Conservation (phyloP, 2,329 filamentous ascomycete species). For the Hymenoscyphus linearis region DNA sequence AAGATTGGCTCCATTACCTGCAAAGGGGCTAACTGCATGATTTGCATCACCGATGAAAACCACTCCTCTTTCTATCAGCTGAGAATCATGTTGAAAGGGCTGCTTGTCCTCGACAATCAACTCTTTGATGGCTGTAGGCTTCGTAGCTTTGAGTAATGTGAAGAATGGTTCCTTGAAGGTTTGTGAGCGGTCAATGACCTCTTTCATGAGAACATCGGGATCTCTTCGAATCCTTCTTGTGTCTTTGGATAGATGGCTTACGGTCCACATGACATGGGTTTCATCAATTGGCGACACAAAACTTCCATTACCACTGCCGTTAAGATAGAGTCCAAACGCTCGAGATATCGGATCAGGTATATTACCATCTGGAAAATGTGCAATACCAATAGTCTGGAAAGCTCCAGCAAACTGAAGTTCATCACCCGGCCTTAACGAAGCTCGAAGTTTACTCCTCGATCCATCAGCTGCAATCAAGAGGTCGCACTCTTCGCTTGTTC, state of each 20-base stretch:
- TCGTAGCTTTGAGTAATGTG: conserved; percentile 37
- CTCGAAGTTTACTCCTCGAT: conserved; percentile 38
- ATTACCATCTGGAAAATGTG: conserved; percentile 32
- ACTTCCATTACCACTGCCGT: conserved; percentile 36
- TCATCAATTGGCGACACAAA: conserved; percentile 42
- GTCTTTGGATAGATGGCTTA: conserved; percentile 34
- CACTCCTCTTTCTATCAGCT: conserved; percentile 20
- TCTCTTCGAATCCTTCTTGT: neutral
- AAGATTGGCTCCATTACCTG: conserved; percentile 44
- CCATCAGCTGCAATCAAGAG: conserved; percentile 43
- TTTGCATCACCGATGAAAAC: conserved; percentile 47
- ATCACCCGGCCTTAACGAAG: conserved; percentile 36
- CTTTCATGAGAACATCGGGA: conserved; percentile 29
- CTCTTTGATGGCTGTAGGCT: conserved; percentile 34
- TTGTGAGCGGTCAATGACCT: conserved; percentile 32
- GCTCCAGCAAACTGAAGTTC: conserved; percentile 37
- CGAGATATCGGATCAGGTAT: conserved; percentile 33
- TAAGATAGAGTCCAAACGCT: conserved; percentile 39
- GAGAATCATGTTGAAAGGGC: conserved; percentile 37
- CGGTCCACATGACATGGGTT: conserved; percentile 38
- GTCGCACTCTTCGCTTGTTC: conserved; percentile 33
- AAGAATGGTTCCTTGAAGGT: conserved; percentile 37
- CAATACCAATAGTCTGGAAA: conserved; percentile 36
- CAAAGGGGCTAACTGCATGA: conserved; percentile 45
- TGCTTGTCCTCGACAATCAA: conserved; percentile 41